Base-by-base conservation (phyloP, 176 grass and related monocot species). In the Hsuehochloa calcarea region DNA sequence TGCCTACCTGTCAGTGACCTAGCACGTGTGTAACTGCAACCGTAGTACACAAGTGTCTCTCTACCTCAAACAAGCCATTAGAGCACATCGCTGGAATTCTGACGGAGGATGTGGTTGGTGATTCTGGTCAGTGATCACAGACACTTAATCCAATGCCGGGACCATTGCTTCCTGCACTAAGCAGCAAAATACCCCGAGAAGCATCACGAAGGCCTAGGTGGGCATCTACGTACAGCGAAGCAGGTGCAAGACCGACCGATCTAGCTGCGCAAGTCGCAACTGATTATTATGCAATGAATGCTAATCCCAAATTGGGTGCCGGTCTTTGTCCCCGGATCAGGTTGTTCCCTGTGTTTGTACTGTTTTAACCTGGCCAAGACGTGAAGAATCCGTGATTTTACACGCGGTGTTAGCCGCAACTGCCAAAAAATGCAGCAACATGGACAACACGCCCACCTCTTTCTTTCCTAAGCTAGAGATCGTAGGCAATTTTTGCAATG, bases 21-120 rank as follows among this genome's bases (percentile, higher is more conserved):
- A 65, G 20, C 22, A 34, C 10, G 34, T 31, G 46, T 8, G 25
- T 41, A 72, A 59, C 61, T 69, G 41, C 20, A 22, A 50, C 63
- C 2, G 55, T 17, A 34, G 64, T 19, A 41, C 80, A 51, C 5
- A 70, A 34, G 43, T n/a, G 8, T 25, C 22, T 50, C 17, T 50
- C 8, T 25, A 25, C 31, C 7, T 29, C 27, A 25, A 34, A 60
- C 83, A 81, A 10, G 83, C 31, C 77, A 62, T 65, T 49, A 81
- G 43, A 70, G 13, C 31, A 54, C 63, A 77, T 35, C 43, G 70
- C 77, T 81, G 70, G 71, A 85, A 81, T 77, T 64, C 88, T 77
- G 43, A 77, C 37, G 44, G 35, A 66, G 10, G 63, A 43, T 43
- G 29, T 31, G 54, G 70, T 63, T 49, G 31, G 29, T 68, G 75